Base-by-base conservation (phyloP, 768 basidiomycete species). In the Gautieria morchelliformis region DNA sequence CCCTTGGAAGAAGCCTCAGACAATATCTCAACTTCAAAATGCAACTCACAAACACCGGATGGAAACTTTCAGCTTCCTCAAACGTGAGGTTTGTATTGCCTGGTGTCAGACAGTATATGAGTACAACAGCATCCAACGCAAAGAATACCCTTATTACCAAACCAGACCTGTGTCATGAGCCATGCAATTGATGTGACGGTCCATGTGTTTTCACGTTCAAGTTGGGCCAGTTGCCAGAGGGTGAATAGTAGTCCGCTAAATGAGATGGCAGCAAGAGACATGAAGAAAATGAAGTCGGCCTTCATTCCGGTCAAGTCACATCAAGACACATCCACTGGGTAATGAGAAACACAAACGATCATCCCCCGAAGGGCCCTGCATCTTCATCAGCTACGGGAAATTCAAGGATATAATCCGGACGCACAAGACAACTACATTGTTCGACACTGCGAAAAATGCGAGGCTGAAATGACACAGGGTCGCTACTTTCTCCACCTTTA, bases 101-200 rank as follows among this genome's bases (percentile, higher is more conserved):
- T 70, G 70, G 52, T 15, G 47, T 9, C 35, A 58, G 19, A 32
- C 33, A 22, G 19, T 3, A 53, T 19, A 54, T 42, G n/a, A 33
- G 22, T n/a, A 42, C 12, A 17, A 32, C n/a, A 40, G 20, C 27
- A 51, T 33, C 9, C 7, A 20, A 14, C 35, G 4, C 35, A 37
- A 37, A 37, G 14, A 37, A 3, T 37, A 12, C 40, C 4, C 15
- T 40, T 27, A 27, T 27, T 27, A 0, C 89, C 88, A 59, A 91
- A 89, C 88, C 89, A 91, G 32, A 92, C 89, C 58, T 90, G 85
- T 2, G 87, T 78, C 84, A 92, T 85, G 10, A 92, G 69, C 90
- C 90, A 93, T 0, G 85, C 79, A 51, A 90, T 90, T 12, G 75
- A 69, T 60, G 74, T 79, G 22, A 74, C 51, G 12, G 65, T 64